phyloP scores from a whole-genome alignment of 495 filamentous ascomycete genomes.

The Aspergillus conjunctus region DNA sequence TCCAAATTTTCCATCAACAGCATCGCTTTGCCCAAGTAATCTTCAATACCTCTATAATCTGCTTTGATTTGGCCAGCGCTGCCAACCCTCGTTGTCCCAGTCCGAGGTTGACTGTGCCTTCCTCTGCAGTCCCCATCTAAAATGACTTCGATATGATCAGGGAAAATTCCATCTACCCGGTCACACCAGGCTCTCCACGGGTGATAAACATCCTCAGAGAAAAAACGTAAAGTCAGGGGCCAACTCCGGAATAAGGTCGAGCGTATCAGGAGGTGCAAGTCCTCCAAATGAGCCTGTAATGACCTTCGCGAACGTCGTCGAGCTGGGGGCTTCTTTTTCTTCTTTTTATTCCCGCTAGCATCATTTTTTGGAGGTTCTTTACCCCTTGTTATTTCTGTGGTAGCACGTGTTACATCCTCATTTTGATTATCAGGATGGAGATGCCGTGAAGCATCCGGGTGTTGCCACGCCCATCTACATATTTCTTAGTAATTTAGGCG shows the following conservation, averaged over 20 bases:
- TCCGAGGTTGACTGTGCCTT: conserved; percentile 3
- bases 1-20: conserved; percentile 62
- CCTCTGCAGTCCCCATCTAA: conserved; percentile 51
- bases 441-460: conserved; percentile 74
- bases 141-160: conserved; percentile 53
- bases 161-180: conserved; percentile 48
- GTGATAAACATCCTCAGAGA: conserved; percentile 65
- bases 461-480: conserved; percentile 87
- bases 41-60: conserved; percentile 64
- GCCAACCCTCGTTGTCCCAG: conserved; percentile 22
- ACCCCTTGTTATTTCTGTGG: conserved; percentile 22
- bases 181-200: conserved; percentile 67
- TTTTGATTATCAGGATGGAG: conserved; percentile 44
- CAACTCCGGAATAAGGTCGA: conserved; percentile 75
- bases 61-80: conserved; percentile 61
- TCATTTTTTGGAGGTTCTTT: conserved; percentile 47
- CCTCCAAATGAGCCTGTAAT: conserved; percentile 64
- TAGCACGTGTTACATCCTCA: neutral
- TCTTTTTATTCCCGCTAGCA: conserved; percentile 1
- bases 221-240: conserved; percentile 85
- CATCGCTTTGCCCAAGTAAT: conserved; percentile 70
- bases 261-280: conserved; percentile 76
- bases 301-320: conserved; percentile 56
- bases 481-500: no score
- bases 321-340: conserved; percentile 15